Evolutionary conservation across 371 early-diverging fungal genomes (phyloP), one percentile per base, ranked within the genome.

Genomic region (Gilbertella persicaria): DNA sequence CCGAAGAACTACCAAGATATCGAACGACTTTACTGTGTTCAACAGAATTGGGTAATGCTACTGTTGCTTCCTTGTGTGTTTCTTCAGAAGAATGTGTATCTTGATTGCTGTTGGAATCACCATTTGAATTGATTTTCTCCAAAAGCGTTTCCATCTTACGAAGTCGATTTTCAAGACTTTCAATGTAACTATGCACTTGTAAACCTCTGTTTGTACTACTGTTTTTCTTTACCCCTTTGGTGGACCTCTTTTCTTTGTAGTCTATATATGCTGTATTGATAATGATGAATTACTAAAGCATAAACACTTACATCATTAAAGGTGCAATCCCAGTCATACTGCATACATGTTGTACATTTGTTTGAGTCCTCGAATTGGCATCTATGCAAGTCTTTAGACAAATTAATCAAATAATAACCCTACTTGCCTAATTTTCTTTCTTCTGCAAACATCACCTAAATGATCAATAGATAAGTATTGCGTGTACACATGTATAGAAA

Each of bases 271-370:
- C 25, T 37, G 40, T 45, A 45, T 10, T 36, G 35, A 39, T 29
- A 39, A 45, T 25, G 12, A 13, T 24, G 24, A 28, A 29, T 16
- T 37, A 44, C 39, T 46, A 45, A 45, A 17, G n/a, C 26, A 40
- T 29, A 44, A 40, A 21, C 14, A 28, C 19, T 58, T 66, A 74
- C 74, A 58, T 75, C 76, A 44, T 72, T 65, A 49, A 72, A 75
- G 17, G 76, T 75, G 29, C 76, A 75, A 49, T 72, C 70, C 73
- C 76, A 75, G 21, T 60, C 71, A 25, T 72, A 72, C 44, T 75
- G 76, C 35, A 50, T 55, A 37, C 76, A 75, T 1, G 73, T 70
- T 5, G 68, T 53, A 46, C 76, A 75, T 17, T 61, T 63, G 9
- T 62, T 45, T 16, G 52, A 48, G 14, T 57, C 42, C 45, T 66